Conservation (phyloP, 306 rosid genomes). For the Fagus sylvatica region DNA sequence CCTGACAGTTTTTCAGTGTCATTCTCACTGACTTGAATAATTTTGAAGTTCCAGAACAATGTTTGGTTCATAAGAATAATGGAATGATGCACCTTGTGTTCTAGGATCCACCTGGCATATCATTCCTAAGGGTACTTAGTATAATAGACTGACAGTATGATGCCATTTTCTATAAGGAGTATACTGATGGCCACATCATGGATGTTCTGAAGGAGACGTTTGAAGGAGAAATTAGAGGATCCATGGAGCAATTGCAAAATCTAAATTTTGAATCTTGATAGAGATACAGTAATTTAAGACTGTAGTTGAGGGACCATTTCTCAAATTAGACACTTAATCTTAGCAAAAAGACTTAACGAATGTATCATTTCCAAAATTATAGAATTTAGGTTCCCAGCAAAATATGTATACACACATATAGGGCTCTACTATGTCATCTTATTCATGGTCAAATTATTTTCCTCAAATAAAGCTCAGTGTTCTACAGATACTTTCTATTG, state of each 20-base stretch:
- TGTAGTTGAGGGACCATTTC: background rate
- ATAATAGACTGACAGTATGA: background rate
- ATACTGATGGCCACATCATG: background rate
- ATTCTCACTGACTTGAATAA: background rate
- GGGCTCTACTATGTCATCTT: background rate
- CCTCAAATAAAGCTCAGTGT: background rate
- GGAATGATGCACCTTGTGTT: background rate
- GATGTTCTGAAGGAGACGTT: background rate
- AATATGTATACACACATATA: background rate
- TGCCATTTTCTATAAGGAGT: background rate
- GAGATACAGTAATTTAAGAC: background rate
- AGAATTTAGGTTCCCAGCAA: background rate
- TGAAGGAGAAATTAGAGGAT: background rate
- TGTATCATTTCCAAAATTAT: slow-evolving; percentile 1
- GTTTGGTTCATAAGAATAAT: background rate
- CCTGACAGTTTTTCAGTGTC: background rate
- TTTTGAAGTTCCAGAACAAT: background rate
- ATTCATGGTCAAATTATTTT: background rate
- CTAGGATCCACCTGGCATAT: background rate
- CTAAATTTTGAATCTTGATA: background rate
- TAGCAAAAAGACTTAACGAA: background rate
- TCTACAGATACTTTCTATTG: background rate
- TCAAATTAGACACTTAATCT: background rate
- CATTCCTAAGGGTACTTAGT: background rate
- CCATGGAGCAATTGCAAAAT: background rate